Percentiles rank a stretch among this genome's conserved stretches.
Conservation (phyloP, 805 yeast species). For the Kodamaea jinghongensis region DNA sequence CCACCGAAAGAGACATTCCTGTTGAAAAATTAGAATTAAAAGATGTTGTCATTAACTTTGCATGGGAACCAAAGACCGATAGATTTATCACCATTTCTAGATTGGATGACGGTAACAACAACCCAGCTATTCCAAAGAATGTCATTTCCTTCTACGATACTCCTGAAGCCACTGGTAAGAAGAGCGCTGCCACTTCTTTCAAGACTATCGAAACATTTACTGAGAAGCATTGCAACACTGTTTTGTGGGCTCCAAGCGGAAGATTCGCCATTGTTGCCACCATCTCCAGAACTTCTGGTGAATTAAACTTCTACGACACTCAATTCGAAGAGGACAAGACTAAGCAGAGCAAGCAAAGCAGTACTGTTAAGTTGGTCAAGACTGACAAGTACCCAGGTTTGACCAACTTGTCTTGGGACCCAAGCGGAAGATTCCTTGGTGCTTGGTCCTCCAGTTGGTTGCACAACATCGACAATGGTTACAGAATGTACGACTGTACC, state of each 20-base stretch:
- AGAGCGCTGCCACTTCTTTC: conserved; percentile 50
- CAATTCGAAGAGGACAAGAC: conserved; percentile 71
- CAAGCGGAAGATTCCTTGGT: conserved; percentile 87
- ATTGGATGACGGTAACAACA: conserved; percentile 57
- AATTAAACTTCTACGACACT: conserved; percentile 81
- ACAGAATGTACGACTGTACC: conserved; percentile 78
- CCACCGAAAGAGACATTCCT: conserved; percentile 86
- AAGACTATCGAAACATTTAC: conserved; percentile 55
- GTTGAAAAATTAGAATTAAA: conserved; percentile 92
- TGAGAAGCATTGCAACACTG: conserved; percentile 66
- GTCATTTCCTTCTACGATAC: conserved; percentile 78
- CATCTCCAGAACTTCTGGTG: conserved; percentile 50
- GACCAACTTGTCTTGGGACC: conserved; percentile 90
- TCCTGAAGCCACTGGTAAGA: conserved; percentile 56
- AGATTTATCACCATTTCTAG: conserved; percentile 79
- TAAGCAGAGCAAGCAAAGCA: conserved; percentile 35
- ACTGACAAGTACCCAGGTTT: conserved; percentile 69
- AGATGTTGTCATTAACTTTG: conserved; percentile 82
- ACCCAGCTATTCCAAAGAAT: conserved; percentile 66
- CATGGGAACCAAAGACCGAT: conserved; percentile 94
- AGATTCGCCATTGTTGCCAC: conserved; percentile 67
- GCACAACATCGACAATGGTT: conserved; percentile 86
- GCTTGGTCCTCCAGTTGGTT: conserved; percentile 87
- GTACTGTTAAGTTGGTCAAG: conserved; percentile 55
- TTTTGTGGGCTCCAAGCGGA: conserved; percentile 91